A percentile compares a stretch with the other conserved stretches of the same genome.
These are phyloP conservation scores for Venturiaceae sp. DNA, from an alignment of 2,329 filamentous ascomycete genomes.

Conservation along the genomic window DNA sequence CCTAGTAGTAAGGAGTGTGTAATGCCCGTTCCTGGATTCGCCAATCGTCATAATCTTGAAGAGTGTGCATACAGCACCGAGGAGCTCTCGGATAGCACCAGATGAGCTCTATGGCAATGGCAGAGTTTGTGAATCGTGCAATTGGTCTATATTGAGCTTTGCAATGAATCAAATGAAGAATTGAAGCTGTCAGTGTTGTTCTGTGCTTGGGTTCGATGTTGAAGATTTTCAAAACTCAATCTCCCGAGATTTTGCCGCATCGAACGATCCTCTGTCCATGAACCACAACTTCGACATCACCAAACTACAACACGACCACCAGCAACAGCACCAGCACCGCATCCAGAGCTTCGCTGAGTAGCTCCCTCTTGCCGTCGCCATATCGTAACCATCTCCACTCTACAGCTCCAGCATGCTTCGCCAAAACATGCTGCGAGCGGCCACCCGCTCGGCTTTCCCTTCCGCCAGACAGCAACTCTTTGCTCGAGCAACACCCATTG, in stretches of 20 bases:
- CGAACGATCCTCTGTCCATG: background rate
- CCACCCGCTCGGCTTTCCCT: conserved; percentile 11
- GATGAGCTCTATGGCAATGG: background rate
- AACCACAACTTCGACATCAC: background rate
- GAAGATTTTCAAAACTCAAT: background rate
- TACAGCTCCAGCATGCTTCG: conserved; percentile 22
- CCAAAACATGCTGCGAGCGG: conserved; percentile 28
- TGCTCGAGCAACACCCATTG: background rate
- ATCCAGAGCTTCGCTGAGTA: conserved; percentile 10
- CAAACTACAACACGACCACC: background rate
- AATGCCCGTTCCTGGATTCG: background rate
- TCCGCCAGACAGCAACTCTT: background rate
- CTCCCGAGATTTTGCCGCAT: background rate
- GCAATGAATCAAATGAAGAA: background rate
- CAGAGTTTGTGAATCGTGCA: background rate
- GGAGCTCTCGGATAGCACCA: background rate
- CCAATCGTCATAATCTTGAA: background rate
- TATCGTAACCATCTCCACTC: conserved; percentile 1
- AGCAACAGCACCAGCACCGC: conserved; percentile 13
- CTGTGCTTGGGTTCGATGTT: background rate
- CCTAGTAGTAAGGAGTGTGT: background rate
- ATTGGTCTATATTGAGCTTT: background rate
- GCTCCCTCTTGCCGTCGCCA: background rate
- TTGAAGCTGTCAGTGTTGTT: background rate
- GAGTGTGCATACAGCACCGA: background rate